Percentiles rank a stretch among this genome's conserved stretches.
These are phyloP conservation scores for Hibiscus tridactylites DNA, from an alignment of 345 rosid species.

Conservation along the genomic window DNA sequence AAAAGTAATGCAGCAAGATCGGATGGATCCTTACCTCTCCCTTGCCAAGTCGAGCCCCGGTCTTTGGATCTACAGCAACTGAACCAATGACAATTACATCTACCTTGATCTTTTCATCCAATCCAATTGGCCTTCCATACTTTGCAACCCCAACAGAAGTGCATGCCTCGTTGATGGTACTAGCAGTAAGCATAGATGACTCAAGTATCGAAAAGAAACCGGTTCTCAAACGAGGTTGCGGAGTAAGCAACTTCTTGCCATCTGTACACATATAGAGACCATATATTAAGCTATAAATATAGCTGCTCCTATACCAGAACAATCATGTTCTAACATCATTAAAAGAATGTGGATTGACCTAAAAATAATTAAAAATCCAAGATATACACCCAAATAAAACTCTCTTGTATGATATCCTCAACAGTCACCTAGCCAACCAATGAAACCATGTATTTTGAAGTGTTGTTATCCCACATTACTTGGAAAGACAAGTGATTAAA, in stretches of 20 bases:
- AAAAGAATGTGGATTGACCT: neutral
- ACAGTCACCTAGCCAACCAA: neutral
- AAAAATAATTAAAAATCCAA: neutral
- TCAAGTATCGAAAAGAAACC: conserved; percentile 81
- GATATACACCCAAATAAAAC: neutral
- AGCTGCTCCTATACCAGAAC: conserved; percentile 10
- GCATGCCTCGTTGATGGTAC: conserved; percentile 58
- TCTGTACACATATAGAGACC: conserved; percentile 23
- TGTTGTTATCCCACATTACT: no score
- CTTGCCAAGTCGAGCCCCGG: conserved; percentile 88
- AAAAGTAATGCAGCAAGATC: neutral
- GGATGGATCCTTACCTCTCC: conserved; percentile 54
- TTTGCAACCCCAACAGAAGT: conserved; percentile 79
- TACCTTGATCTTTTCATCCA: conserved; percentile 74
- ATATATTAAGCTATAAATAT: neutral
- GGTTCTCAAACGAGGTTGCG: conserved; percentile 85
- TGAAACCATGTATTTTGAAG: no score
- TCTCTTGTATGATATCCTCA: neutral
- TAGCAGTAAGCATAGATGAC: conserved; percentile 35
- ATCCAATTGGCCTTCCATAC: conserved; percentile 71
- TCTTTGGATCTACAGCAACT: conserved; percentile 76
- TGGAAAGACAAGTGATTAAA: neutral
- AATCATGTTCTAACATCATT: neutral
- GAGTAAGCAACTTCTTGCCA: conserved; percentile 75
- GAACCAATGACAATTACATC: conserved; percentile 79